These are phyloP conservation scores for Triadica sebifera DNA, from an alignment of 345 rosid species.

Conservation along the genomic window DNA sequence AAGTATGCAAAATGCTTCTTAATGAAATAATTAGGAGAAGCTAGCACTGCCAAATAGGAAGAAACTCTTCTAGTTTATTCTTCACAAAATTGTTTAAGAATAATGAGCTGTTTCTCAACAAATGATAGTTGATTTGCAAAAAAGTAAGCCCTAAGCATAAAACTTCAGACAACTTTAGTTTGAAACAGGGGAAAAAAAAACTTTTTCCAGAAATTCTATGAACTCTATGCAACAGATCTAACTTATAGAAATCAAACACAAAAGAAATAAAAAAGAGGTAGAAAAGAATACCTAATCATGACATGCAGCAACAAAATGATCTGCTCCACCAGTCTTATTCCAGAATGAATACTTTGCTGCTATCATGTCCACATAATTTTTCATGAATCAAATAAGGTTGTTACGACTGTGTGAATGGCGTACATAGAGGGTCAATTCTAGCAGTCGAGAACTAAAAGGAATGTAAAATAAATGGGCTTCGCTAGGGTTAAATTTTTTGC, in stretches of 20 bases:
- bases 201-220: background rate
- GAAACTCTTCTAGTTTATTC: too few species aligned
- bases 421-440: constrained; percentile 76
- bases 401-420: constrained; percentile 60
- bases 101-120: background rate
- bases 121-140: background rate
- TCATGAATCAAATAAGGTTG: constrained; percentile 60
- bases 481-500: constrained; percentile 51
- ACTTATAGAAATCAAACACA: too few species aligned
- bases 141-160: background rate
- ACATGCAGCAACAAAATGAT: constrained; percentile 88
- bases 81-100: background rate
- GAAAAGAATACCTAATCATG: constrained; percentile 76
- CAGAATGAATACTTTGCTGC: constrained; percentile 63
- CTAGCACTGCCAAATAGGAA: background rate
- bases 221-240: background rate
- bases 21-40: background rate
- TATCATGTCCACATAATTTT: constrained; percentile 53
- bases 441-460: constrained; percentile 80
- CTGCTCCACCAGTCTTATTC: constrained; percentile 84
- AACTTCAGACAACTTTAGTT: background rate
- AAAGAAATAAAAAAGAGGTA: background rate
- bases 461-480: constrained; percentile 85
- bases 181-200: background rate
- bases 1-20: background rate